These are phyloP conservation scores for Alternaria burnsii DNA, from an alignment of 2,329 filamentous ascomycete genomes.

Conservation along the genomic window DNA sequence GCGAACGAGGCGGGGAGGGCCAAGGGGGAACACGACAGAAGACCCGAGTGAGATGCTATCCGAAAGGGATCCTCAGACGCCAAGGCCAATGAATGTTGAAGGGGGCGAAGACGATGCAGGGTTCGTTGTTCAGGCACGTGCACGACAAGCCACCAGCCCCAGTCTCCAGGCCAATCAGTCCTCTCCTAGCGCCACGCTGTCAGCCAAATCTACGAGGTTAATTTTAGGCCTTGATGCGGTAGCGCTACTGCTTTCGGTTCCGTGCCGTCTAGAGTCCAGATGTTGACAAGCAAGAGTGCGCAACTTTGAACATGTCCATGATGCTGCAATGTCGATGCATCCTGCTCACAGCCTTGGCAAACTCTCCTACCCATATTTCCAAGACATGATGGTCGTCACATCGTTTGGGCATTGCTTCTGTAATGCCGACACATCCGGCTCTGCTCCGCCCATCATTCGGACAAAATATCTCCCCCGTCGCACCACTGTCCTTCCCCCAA, in stretches of 20 bases:
- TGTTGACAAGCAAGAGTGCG: background rate
- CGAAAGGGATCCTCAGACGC: constrained; percentile 16
- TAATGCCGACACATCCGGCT: constrained; percentile 16
- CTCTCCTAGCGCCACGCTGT: constrained; percentile 4
- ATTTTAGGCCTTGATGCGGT: constrained; percentile 12
- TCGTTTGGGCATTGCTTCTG: constrained; percentile 6
- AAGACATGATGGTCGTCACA: constrained; percentile 1
- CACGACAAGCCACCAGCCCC: constrained; percentile 10
- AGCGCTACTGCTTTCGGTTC: constrained; percentile 17
- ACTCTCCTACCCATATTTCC: background rate
- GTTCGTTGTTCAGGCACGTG: constrained; percentile 6
- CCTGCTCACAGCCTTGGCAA: background rate
- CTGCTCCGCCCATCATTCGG: constrained; percentile 4
- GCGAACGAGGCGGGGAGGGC: constrained; percentile 3
- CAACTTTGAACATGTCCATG: background rate
- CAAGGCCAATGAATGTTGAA: constrained; percentile 15
- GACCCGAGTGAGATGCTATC: constrained; percentile 4
- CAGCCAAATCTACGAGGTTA: constrained; percentile 11
- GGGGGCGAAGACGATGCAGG: constrained; percentile 14
- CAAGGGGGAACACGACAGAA: constrained; percentile 8
- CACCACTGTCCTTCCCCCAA: background rate
- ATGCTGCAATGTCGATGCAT: background rate
- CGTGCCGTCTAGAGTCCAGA: background rate
- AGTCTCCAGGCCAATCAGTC: constrained; percentile 13
- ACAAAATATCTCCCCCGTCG: constrained; percentile 5